Base-by-base conservation (phyloP, 805 yeast genomes). In the Kluyveromyces lactis region DNA sequence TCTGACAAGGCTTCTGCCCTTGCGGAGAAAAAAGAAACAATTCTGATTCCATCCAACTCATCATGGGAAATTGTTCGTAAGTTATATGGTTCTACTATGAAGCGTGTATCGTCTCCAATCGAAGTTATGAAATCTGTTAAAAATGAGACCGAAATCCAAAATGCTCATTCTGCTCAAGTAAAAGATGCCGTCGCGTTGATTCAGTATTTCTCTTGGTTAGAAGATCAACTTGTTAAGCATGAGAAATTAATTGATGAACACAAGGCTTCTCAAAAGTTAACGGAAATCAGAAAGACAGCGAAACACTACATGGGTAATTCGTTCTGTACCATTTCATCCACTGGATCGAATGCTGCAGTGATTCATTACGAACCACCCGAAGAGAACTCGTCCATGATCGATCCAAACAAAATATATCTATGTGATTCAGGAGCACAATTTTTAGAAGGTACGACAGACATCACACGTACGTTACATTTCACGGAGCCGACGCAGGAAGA, bases 361-460 rank as follows among this genome's bases (percentile, higher is more conserved):
- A 79, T 82, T 40, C 94, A 84, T 53, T 84, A 84, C 53, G 70
- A 81, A 0, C 94, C 95, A 23, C 71, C 79, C 1, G 63, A 64
- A 23, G 79, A 72, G 10, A 68, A 73, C 15, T 72, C 75, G 39
- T 66, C 81, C 1, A 58, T 71, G 42, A 75, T 92, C 42, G 80
- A 83, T 52, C 79, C 81, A 7, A 60, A 72, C 16, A 73, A 80
- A 42, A 73, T 87, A 2, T 87, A 81, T 49, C 66, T 92, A 45
- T 68, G 85, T 43, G 98, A 92, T 59, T 77, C 95, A 2, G 98
- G 98, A 3, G 85, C 92, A 0, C 98, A 92, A 52, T 90, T 75
- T 55, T 58, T 81, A 17, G 95, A 89, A 53, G 98, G 98, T 9
- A 92, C 98, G 0, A 92, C 98, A 0, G 98, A 92, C 57, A 86